These are phyloP conservation scores for Flaveria ramosissima DNA, from an alignment of 129 eudicot species.

Conservation along the genomic window DNA sequence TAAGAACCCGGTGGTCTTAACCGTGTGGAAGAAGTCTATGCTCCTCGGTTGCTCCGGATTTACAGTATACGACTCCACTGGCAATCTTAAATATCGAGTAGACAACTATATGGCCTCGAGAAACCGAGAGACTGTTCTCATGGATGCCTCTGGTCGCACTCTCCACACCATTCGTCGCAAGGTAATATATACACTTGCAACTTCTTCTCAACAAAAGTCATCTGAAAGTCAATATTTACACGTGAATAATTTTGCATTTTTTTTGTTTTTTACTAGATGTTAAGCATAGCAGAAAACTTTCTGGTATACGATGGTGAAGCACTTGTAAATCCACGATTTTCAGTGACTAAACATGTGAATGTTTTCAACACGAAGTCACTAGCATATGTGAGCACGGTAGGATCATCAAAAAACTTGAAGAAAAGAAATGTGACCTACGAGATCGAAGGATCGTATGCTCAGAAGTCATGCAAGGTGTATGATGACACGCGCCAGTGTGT, in stretches of 20 bases:
- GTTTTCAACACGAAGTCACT: constrained; percentile 46
- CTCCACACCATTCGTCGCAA: constrained; percentile 31
- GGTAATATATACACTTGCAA: background rate
- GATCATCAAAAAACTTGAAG: background rate
- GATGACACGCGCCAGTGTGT: constrained; percentile 24
- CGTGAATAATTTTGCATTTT: too few species aligned
- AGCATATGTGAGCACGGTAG: background rate
- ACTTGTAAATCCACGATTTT: constrained; percentile 38
- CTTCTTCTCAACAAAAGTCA: too few species aligned
- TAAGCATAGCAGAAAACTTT: constrained; percentile 45
- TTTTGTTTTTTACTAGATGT: constrained; percentile 17
- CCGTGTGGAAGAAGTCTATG: constrained; percentile 65
- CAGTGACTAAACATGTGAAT: constrained; percentile 38
- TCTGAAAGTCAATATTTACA: too few species aligned
- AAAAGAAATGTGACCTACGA: constrained; percentile 39
- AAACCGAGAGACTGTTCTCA: constrained; percentile 43
- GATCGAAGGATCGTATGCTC: constrained; percentile 47
- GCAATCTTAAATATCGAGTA: constrained; percentile 58
- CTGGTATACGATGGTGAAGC: constrained; percentile 42
- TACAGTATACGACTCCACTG: constrained; percentile 52
- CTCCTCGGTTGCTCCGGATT: constrained; percentile 53
- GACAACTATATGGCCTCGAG: constrained; percentile 45
- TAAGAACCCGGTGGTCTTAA: constrained; percentile 35
- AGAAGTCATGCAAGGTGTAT: constrained; percentile 39
- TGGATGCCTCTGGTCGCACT: constrained; percentile 51